A percentile compares a stretch with the other conserved stretches of the same genome.
Evolutionary conservation across 208 protist species (phyloP).

Genomic region (Crithidia fasciculata): DNA sequence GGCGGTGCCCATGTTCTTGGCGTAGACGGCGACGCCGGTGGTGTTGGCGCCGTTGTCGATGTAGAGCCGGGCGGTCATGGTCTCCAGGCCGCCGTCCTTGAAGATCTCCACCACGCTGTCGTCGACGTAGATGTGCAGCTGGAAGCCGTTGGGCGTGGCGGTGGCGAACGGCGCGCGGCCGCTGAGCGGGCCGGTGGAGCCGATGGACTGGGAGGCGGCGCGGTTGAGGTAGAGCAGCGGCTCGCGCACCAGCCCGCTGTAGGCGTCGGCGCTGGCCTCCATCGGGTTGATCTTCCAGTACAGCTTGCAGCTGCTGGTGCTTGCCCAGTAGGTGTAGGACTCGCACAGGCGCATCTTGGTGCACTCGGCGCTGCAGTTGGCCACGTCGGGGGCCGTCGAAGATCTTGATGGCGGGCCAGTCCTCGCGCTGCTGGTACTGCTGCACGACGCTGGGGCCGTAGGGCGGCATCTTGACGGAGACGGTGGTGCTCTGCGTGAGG

Average conservation of each 20-base stretch:
- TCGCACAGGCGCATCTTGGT: conserved; percentile 33
- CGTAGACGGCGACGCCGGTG: conserved; percentile 37
- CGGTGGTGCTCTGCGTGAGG: conserved; percentile 25
- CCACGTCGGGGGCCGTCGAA: conserved; percentile 11
- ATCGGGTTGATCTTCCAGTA: conserved; percentile 34
- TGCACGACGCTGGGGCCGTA: conserved; percentile 7
- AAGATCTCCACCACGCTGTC: conserved; percentile 49
- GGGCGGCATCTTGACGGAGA: conserved; percentile 41
- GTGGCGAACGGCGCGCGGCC: conserved; percentile 42
- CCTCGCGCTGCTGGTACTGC: conserved; percentile 13
- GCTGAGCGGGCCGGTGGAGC: conserved; percentile 28
- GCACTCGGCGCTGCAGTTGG: conserved; percentile 41
- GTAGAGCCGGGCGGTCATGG: conserved; percentile 40
- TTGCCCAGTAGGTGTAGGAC: conserved; percentile 28
- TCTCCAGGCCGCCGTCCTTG: conserved; percentile 50
- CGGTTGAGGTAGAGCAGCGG: conserved; percentile 42
- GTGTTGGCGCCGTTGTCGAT: conserved; percentile 16
- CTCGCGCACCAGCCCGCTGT: conserved; percentile 35
- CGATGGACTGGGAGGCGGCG: conserved; percentile 32
- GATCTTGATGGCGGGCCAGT: conserved; percentile 34
- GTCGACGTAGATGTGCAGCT: conserved; percentile 46
- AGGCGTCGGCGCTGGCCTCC: background rate
- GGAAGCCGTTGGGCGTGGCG: conserved; percentile 30
- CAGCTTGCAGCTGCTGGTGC: conserved; percentile 22
- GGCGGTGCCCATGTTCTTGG: conserved; percentile 23